These are phyloP conservation scores for Tuber calosporum DNA, from an alignment of 495 filamentous ascomycete genomes.

Conservation along the genomic window DNA sequence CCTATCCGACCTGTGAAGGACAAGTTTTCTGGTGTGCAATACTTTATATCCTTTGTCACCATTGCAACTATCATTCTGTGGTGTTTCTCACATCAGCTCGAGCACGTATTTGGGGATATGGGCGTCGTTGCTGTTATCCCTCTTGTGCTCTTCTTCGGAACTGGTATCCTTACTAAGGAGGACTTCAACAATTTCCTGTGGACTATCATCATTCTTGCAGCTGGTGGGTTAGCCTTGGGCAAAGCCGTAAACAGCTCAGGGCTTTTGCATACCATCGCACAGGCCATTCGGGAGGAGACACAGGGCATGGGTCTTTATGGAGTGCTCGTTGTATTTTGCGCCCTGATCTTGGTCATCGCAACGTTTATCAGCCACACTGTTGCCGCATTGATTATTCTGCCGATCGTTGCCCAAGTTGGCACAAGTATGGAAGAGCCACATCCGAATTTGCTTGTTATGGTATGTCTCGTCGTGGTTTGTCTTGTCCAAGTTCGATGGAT, in stretches of 20 bases:
- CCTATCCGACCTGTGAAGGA: conserved; percentile 85
- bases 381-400: conserved; percentile 88
- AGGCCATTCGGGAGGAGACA: conserved; percentile 62
- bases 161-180: conserved; percentile 95
- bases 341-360: conserved; percentile 82
- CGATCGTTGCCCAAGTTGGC: conserved; percentile 79
- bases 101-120: conserved; percentile 90
- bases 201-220: conserved; percentile 98
- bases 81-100: conserved; percentile 85
- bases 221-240: conserved; percentile 84
- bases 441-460: conserved; percentile 91
- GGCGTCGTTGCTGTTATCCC: conserved; percentile 96
- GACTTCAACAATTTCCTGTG: conserved; percentile 99
- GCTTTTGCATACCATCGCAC: conserved; percentile 81
- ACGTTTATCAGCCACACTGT: conserved; percentile 99
- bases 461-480: conserved; percentile 45
- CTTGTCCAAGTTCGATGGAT: not conserved
- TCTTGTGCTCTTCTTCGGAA: conserved; percentile 90
- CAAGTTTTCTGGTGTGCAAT: conserved; percentile 79
- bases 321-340: conserved; percentile 77
- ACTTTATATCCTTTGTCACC: conserved; percentile 81
- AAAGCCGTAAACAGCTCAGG: conserved; percentile 92
- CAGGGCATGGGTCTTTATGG: conserved; percentile 76
- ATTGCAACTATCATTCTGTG: conserved; percentile 82
- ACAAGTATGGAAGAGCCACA: conserved; percentile 77